Percentiles rank a stretch among this genome's conserved stretches.
These are phyloP conservation scores for Aurifilum marmelostoma DNA, from an alignment of 2,329 filamentous ascomycete species.

Conservation along the genomic window DNA sequence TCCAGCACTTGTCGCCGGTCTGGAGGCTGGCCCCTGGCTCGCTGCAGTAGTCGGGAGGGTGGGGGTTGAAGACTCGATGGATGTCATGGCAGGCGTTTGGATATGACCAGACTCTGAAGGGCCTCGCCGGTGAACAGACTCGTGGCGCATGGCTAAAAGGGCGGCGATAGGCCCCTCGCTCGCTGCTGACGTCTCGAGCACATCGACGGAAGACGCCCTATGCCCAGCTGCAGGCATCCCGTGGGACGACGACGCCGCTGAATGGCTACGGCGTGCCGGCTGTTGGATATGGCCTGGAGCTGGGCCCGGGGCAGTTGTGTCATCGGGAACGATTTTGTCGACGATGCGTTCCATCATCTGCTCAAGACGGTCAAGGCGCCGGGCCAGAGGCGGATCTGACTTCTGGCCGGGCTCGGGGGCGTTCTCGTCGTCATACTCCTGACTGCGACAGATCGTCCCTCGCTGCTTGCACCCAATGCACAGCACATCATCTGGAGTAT, in stretches of 20 bases:
- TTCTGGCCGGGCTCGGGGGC: conserved; percentile 31
- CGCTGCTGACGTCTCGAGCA: conserved; percentile 36
- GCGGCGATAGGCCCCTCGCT: conserved; percentile 38
- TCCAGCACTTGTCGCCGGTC: conserved; percentile 4
- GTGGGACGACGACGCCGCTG: conserved; percentile 9
- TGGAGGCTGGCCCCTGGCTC: conserved; percentile 3
- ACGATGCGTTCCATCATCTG: conserved; percentile 50
- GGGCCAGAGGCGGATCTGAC: conserved; percentile 45
- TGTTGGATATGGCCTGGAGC: conserved; percentile 18
- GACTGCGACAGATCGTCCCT: conserved; percentile 47
- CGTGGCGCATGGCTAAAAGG: conserved; percentile 35
- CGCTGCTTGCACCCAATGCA: conserved; percentile 51
- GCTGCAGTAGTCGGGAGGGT: conserved; percentile 9
- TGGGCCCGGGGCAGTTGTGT: not conserved
- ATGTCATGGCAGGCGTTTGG: conserved; percentile 30
- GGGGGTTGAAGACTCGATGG: conserved; percentile 28
- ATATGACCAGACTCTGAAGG: conserved; percentile 29
- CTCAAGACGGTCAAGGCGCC: conserved; percentile 51
- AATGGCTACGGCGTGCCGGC: conserved; percentile 32
- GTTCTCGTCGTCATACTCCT: conserved; percentile 47
- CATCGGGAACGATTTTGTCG: conserved; percentile 40
- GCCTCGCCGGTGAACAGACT: conserved; percentile 15
- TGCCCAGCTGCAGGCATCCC: conserved; percentile 33
- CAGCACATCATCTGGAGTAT: conserved; percentile 41
- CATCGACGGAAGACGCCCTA: conserved; percentile 34